Evolutionary conservation across 306 rosid species (phyloP), one percentile per base, ranked within the genome.

Genomic region (Fragaria nilgerrensis): DNA sequence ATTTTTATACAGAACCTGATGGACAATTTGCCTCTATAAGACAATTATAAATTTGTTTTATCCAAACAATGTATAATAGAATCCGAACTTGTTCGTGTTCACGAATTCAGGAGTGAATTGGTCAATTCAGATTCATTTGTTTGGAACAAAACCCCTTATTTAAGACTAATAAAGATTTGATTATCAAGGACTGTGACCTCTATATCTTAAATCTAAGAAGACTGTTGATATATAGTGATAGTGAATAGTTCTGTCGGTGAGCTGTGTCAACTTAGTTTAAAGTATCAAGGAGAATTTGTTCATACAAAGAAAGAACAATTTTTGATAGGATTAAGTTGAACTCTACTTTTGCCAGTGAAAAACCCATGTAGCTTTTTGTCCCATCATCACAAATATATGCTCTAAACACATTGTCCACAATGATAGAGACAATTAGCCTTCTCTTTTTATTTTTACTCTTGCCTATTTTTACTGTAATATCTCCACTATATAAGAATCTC

Each of bases 401-500:
- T n/a, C 27, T 48, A 5, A 9, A 23, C 17, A 14, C 4, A 52
- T 13, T 78, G 73, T 72, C 82, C 82, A 8, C 58, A 41, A 39
- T 65, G 27, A 52, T 73, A 36, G 5, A 43, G 49, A 73, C 78
- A 73, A 73, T 8, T 44, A n/a, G 20, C 19, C 7, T n/a, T 11
- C 74, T 43, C 65, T 49, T 17, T 36, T 72, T 37, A 22, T 17
- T 12, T 41, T 25, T 27, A 50, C 37, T 50, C 45, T 16, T 48
- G 7, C 34, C 72, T n/a, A 59, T 62, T 32, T 63, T 61, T 62
- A 37, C 53, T 16, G 50, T 64, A 25, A 34, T 17, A 16, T 19
- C 32, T 73, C 74, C 59, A 73, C 64, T 44, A 13, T 5, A 12
- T 52, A 79, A 29, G 58, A 41, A 49, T 64, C 77, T 50, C 27